Base-by-base conservation (phyloP, 768 basidiomycete genomes). In the Kwoniella heveanensis region DNA sequence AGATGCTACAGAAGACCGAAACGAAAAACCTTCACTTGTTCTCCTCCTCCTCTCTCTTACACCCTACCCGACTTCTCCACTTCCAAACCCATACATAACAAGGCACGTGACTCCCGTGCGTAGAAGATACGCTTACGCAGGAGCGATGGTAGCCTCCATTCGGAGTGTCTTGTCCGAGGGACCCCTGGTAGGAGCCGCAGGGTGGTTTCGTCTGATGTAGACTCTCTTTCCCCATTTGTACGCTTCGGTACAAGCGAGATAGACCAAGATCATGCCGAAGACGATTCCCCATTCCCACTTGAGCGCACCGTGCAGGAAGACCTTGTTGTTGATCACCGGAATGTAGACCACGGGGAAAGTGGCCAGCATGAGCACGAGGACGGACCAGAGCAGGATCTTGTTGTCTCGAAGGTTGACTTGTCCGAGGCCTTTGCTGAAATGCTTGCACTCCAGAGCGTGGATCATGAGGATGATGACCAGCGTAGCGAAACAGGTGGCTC, bases 241-340 rank as follows among this genome's bases (percentile, higher is more conserved):
- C 24, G 64, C 30, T 55, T 78, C 77, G 19, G 77, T 70, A 48
- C 59, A 58, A 22, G 57, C 68, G 29, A 78, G 60, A 57, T 78
- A 78, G 27, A 78, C 70, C 30, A 75, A 37, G 59, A 75, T 72
- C 69, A 72, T 72, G 12, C 73, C 73, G 49, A 75, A 74, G 65
- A 81, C 72, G 57, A 80, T 68, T 13, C 79, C 81, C 82, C 82
- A 82, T 65, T 79, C 81, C 82, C 79, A 81, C 10, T 68, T 69
- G 46, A 81, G 69, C 1, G 73, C 57, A 3, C 62, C 64, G 55
- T 81, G 70, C 21, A 79, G 72, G 77, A 83, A 82, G 22, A 80
- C 80, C 53, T 71, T 61, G 50, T 74, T 60, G 70, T 78, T 79
- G 59, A 80, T 72, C 1, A 62, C 66, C n/a, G 77, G 77, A 44